phyloP scores from a whole-genome alignment of 768 basidiomycete genomes.

The Mycena alexandri region DNA sequence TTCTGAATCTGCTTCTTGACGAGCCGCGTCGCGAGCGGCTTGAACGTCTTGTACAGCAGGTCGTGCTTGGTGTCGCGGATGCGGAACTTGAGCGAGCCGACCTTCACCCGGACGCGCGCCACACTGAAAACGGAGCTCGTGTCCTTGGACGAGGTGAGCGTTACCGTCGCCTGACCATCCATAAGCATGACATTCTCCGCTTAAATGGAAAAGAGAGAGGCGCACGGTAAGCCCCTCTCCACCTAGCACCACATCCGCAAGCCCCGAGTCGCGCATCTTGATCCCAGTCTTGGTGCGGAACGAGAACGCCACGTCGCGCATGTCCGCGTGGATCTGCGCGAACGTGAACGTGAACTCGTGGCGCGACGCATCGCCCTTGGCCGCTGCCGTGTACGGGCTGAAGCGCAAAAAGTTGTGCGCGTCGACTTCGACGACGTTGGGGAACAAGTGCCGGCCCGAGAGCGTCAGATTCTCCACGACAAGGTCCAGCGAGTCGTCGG shows the following conservation, averaged over 20 bases:
- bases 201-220: not conserved
- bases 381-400: constrained; percentile 73
- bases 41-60: constrained; percentile 86
- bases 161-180: constrained; percentile 61
- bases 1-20: constrained; percentile 81
- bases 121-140: constrained; percentile 79
- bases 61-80: constrained; percentile 95
- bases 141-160: constrained; percentile 70
- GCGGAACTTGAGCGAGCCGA: constrained; percentile 89
- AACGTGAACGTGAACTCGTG: constrained; percentile 84
- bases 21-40: constrained; percentile 81
- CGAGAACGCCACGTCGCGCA: constrained; percentile 94
- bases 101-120: constrained; percentile 80
- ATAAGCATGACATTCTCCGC: constrained; percentile 6
- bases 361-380: constrained; percentile 64
- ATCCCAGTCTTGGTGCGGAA: constrained; percentile 89
- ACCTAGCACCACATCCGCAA: constrained; percentile 89
- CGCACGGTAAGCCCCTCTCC: constrained; percentile 69
- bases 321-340: constrained; percentile 91
- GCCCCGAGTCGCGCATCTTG: constrained; percentile 83
- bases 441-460: constrained; percentile 90
- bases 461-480: constrained; percentile 95
- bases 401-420: constrained; percentile 88
- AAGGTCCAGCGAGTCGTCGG: constrained; percentile 86
- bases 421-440: constrained; percentile 79